A percentile compares a stretch with the other conserved stretches of the same genome.
Conservation (phyloP, 106 monocot species). For the Narthecium ossifragum region DNA sequence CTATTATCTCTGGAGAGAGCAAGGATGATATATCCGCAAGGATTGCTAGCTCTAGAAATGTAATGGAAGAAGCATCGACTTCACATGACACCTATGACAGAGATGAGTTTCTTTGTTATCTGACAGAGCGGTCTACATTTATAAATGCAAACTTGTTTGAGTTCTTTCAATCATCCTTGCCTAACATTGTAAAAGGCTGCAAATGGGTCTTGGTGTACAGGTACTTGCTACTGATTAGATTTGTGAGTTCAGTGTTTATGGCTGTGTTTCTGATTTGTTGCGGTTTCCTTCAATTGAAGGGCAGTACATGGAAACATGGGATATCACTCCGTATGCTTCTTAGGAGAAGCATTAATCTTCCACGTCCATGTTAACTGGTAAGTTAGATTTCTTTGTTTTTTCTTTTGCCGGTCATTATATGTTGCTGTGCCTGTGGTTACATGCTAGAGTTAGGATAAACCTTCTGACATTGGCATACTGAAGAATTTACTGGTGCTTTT, state of each 20-base stretch:
- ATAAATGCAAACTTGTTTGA: slow-evolving; percentile 60
- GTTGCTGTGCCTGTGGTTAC: background rate
- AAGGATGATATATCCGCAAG: too few species aligned
- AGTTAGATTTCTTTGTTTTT: slow-evolving; percentile 11
- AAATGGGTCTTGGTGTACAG: slow-evolving; percentile 84
- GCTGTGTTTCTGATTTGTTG: slow-evolving; percentile 20
- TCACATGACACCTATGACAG: slow-evolving; percentile 19
- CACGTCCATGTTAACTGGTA: slow-evolving; percentile 78
- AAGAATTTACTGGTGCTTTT: too few species aligned
- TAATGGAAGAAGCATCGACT: slow-evolving; percentile 27
- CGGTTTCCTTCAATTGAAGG: slow-evolving; percentile 44
- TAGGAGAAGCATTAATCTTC: slow-evolving; percentile 50
- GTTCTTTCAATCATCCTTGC: slow-evolving; percentile 70
- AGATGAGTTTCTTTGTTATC: slow-evolving; percentile 22
- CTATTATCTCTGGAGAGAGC: too few species aligned
- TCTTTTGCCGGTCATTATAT: background rate
- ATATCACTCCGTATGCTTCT: slow-evolving; percentile 83
- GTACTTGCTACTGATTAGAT: slow-evolving; percentile 19
- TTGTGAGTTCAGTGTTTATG: background rate
- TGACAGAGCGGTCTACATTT: slow-evolving; percentile 64
- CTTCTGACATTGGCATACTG: too few species aligned
- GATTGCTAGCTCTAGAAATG: too few species aligned
- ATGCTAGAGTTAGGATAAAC: background rate
- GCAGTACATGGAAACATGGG: slow-evolving; percentile 91
- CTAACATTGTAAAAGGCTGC: slow-evolving; percentile 90